These are phyloP conservation scores for Stropharia rugosoannulata DNA, from an alignment of 768 basidiomycete genomes.

Conservation along the genomic window DNA sequence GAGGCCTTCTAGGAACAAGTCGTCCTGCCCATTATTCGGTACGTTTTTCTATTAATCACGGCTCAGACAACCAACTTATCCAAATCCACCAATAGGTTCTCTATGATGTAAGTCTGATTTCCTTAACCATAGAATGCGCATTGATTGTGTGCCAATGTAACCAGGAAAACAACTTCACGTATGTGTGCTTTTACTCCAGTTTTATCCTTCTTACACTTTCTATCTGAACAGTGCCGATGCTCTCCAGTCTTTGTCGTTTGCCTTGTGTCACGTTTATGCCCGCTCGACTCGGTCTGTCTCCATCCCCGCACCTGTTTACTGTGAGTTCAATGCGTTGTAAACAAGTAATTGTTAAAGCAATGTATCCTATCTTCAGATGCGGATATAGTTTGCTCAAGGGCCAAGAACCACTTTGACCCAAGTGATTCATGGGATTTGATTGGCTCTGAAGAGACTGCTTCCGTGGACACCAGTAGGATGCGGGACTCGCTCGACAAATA, in stretches of 20 bases:
- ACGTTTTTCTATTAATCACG: not conserved
- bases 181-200: not conserved
- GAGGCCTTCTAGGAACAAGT: constrained; percentile 77
- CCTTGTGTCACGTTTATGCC: constrained; percentile 56
- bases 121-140: not conserved
- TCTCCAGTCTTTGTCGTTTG: constrained; percentile 71
- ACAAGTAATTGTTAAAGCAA: not conserved
- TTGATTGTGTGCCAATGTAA: not conserved
- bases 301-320: constrained; percentile 81
- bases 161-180: constrained; percentile 62
- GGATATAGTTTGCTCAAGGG: constrained; percentile 57
- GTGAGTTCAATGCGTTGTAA: constrained; percentile 35
- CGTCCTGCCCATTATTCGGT: constrained; percentile 49
- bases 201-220: constrained; percentile 20
- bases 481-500: constrained; percentile 41
- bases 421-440: constrained; percentile 35
- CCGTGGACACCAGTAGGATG: constrained; percentile 28
- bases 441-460: constrained; percentile 34
- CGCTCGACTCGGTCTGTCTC: constrained; percentile 80
- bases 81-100: constrained; percentile 31
- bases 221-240: constrained; percentile 50
- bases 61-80: not conserved
- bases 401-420: constrained; percentile 41
- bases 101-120: constrained; percentile 29
- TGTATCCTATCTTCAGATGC: constrained; percentile 47